Evolutionary conservation across 495 filamentous ascomycete species (phyloP).

Genomic region (Penicillium subrubescens): DNA sequence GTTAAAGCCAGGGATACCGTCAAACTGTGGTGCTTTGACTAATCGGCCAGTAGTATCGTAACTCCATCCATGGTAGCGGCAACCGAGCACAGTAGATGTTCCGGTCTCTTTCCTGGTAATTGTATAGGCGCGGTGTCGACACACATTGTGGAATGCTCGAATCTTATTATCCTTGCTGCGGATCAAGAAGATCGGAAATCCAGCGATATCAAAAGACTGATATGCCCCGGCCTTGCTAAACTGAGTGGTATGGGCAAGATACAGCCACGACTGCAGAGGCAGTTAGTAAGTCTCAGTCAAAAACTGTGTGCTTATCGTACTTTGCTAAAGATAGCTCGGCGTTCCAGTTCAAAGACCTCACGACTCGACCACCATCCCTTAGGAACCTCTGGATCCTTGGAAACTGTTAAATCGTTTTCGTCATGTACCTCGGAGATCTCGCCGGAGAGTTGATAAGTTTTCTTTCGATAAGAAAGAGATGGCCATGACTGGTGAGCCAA

Average conservation of each 20-base stretch:
- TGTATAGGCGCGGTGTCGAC: constrained; percentile 59
- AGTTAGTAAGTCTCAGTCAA: neutral
- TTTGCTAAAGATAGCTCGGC: constrained; percentile 55
- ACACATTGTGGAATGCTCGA: constrained; percentile 63
- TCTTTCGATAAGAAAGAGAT: constrained; percentile 6
- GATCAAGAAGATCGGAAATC: constrained; percentile 52
- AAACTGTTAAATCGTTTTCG: constrained; percentile 18
- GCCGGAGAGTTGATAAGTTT: neutral
- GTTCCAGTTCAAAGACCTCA: constrained; percentile 53
- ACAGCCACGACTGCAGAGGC: constrained; percentile 47
- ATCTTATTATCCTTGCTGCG: constrained; percentile 50
- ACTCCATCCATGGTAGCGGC: constrained; percentile 66
- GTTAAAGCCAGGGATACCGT: constrained; percentile 56
- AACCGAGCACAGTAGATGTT: constrained; percentile 52
- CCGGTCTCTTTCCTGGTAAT: constrained; percentile 55
- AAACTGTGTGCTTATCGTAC: constrained; percentile 13
- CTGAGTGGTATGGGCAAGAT: constrained; percentile 47
- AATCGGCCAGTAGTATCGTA: constrained; percentile 58
- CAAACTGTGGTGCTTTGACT: constrained; percentile 61
- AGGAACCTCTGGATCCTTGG: constrained; percentile 45
- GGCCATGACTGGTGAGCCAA: constrained; percentile 17
- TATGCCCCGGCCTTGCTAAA: constrained; percentile 53
- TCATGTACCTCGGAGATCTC: neutral
- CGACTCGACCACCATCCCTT: constrained; percentile 47
- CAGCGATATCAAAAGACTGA: constrained; percentile 49